A percentile compares a stretch with the other conserved stretches of the same genome.
Evolutionary conservation across 2,329 filamentous ascomycete genomes (phyloP).

Genomic region (Talaromyces funiculosus): DNA sequence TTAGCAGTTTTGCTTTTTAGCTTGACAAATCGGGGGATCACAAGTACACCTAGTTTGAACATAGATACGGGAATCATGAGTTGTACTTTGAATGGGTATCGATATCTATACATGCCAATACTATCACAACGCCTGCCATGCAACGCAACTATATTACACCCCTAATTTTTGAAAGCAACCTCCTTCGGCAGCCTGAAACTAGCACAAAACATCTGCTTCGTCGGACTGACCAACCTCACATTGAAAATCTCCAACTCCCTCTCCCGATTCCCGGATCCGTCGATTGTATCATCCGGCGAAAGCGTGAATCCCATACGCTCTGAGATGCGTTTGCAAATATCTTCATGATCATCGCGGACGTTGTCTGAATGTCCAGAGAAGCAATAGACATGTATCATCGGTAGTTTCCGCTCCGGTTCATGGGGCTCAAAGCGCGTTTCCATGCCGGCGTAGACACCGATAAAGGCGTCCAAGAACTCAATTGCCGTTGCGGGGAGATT

Average conservation of each 20-base stretch:
- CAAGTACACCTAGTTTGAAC: background rate
- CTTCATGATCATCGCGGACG: conserved; percentile 53
- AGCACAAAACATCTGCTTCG: conserved; percentile 95
- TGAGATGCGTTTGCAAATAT: conserved; percentile 61
- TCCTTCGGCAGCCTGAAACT: conserved; percentile 78
- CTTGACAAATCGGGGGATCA: no score
- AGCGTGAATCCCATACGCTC: conserved; percentile 56
- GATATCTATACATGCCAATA: background rate
- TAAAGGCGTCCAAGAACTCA: conserved; percentile 71
- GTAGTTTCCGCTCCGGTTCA: conserved; percentile 56
- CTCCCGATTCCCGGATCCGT: conserved; percentile 54
- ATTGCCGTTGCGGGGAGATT: conserved; percentile 89
- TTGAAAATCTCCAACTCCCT: conserved; percentile 52
- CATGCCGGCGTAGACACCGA: conserved; percentile 70
- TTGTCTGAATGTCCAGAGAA: conserved; percentile 80
- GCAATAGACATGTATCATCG: conserved; percentile 89
- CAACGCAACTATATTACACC: background rate
- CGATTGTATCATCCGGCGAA: conserved; percentile 46
- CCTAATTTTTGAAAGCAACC: conserved; percentile 62
- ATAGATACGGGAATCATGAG: background rate
- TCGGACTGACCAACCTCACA: conserved; percentile 83
- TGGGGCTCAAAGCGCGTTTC: conserved; percentile 58
- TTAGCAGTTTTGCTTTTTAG: no score
- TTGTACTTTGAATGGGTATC: conserved; percentile 3
- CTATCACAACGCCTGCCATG: background rate